Conservation (phyloP, 2,329 filamentous ascomycete species). For the Aspergillus neotritici region DNA sequence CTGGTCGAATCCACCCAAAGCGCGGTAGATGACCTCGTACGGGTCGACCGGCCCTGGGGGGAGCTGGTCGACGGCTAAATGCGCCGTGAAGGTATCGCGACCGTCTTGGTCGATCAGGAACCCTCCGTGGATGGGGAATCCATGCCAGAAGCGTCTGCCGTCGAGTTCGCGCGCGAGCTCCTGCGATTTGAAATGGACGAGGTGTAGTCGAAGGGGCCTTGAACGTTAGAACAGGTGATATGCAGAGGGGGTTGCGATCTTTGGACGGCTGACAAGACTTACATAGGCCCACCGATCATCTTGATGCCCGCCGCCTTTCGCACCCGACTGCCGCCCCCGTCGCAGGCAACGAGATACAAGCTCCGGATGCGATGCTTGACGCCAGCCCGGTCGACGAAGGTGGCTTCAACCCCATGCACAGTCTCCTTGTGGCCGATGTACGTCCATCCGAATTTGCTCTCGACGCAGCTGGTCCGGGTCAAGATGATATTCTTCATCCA, state of each 20-base stretch:
- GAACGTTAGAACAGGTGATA: no score
- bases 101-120: constrained; percentile 30
- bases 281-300: constrained; percentile 23
- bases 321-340: constrained; percentile 24
- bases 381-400: constrained; percentile 14
- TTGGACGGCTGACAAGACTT: not conserved
- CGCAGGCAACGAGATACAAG: constrained; percentile 24
- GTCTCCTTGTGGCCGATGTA: constrained; percentile 16
- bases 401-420: constrained; percentile 11
- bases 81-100: constrained; percentile 30
- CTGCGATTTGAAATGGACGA: constrained; percentile 30
- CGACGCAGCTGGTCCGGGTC: constrained; percentile 8
- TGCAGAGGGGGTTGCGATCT: no score
- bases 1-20: constrained; percentile 15
- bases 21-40: constrained; percentile 17
- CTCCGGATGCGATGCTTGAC: constrained; percentile 15
- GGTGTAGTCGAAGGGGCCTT: constrained; percentile 17
- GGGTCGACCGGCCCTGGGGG: constrained; percentile 14
- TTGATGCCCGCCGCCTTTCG: constrained; percentile 18
- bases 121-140: constrained; percentile 21
- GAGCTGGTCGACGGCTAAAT: constrained; percentile 15
- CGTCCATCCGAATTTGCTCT: constrained; percentile 26
- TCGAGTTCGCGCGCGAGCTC: constrained; percentile 20
- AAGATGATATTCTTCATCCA: constrained; percentile 27
- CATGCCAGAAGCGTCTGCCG: constrained; percentile 30